Percentiles rank a stretch among this genome's conserved stretches.
Evolutionary conservation across 352 stramenopile genomes (phyloP).

Genomic region (Pythium brassicae): DNA sequence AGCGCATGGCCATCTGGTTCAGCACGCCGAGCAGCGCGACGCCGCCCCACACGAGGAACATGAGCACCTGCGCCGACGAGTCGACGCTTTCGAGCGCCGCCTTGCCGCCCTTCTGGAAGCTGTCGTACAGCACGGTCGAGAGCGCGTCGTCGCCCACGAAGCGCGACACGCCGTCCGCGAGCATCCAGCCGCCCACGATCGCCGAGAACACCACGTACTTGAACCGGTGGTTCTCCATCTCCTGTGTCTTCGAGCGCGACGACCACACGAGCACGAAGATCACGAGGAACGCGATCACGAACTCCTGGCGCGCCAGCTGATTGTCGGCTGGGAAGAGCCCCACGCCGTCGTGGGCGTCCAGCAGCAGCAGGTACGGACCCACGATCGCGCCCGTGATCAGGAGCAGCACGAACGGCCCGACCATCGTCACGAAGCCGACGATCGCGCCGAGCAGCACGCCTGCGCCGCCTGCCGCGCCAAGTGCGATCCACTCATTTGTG

Average conservation of each 20-base stretch:
- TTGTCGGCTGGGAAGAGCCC: constrained; percentile 70
- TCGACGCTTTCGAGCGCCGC: constrained; percentile 50
- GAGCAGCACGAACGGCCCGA: constrained; percentile 70
- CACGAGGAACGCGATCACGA: constrained; percentile 84
- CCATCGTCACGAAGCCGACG: constrained; percentile 68
- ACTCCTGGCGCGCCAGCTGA: constrained; percentile 79
- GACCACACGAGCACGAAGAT: constrained; percentile 84
- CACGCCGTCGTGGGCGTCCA: constrained; percentile 67
- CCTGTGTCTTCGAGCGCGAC: constrained; percentile 70
- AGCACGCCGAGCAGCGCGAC: constrained; percentile 53
- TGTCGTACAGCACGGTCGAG: constrained; percentile 54
- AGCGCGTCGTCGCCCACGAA: constrained; percentile 60
- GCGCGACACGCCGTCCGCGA: constrained; percentile 67
- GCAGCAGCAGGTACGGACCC: constrained; percentile 68
- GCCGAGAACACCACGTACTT: constrained; percentile 85
- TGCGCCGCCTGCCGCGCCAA: constrained; percentile 55
- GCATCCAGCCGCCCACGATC: constrained; percentile 72
- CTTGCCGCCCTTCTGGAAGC: constrained; percentile 59
- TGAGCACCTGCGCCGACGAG: constrained; percentile 47
- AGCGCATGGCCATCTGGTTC: constrained; percentile 85
- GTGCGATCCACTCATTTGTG: constrained; percentile 76
- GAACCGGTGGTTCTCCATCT: constrained; percentile 87
- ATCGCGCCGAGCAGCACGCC: constrained; percentile 61
- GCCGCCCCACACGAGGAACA: constrained; percentile 79
- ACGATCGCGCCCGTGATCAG: constrained; percentile 63